A percentile compares a stretch with the other conserved stretches of the same genome.
phyloP scores from a whole-genome alignment of 352 stramenopile genomes.

The Lagenidium giganteum region DNA sequence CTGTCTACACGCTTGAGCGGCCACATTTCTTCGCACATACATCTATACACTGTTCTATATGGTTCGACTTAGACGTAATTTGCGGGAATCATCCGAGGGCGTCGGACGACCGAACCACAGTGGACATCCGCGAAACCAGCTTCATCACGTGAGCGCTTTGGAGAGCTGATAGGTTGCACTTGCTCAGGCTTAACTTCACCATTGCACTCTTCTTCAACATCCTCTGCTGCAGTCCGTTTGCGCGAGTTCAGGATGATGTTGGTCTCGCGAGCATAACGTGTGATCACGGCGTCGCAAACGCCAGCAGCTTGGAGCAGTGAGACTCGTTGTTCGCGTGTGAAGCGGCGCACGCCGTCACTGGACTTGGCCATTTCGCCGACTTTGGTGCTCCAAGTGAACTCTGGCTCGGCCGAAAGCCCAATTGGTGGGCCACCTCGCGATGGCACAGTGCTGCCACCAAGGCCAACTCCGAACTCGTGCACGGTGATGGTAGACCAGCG shows the following conservation, averaged over 20 bases:
- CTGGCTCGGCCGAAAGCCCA: constrained; percentile 27
- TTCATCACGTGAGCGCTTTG: constrained; percentile 6
- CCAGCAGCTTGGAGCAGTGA: constrained; percentile 26
- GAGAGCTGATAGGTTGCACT: too few relatives aligned
- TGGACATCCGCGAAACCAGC: constrained; percentile 32
- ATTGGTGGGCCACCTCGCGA: constrained; percentile 35
- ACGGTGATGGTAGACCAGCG: constrained; percentile 42
- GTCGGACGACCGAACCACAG: constrained; percentile 33
- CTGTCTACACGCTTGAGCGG: too few relatives aligned
- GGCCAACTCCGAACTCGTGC: constrained; percentile 37
- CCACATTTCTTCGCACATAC: not conserved
- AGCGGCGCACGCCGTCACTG: constrained; percentile 40
- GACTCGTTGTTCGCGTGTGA: constrained; percentile 29
- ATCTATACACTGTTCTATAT: not conserved
- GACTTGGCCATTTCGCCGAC: constrained; percentile 42
- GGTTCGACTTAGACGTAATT: constrained; percentile 34
- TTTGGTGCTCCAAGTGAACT: constrained; percentile 47
- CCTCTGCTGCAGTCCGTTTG: constrained; percentile 22
- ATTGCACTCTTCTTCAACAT: constrained; percentile 21
- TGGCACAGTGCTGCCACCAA: constrained; percentile 35
- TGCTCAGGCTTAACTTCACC: constrained; percentile 7
- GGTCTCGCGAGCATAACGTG: constrained; percentile 33
- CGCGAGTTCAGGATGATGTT: constrained; percentile 43
- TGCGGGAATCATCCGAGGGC: constrained; percentile 60
- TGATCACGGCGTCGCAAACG: constrained; percentile 35